Conservation (phyloP, 2,329 filamentous ascomycete species). For the Pezicula neosporulosa region DNA sequence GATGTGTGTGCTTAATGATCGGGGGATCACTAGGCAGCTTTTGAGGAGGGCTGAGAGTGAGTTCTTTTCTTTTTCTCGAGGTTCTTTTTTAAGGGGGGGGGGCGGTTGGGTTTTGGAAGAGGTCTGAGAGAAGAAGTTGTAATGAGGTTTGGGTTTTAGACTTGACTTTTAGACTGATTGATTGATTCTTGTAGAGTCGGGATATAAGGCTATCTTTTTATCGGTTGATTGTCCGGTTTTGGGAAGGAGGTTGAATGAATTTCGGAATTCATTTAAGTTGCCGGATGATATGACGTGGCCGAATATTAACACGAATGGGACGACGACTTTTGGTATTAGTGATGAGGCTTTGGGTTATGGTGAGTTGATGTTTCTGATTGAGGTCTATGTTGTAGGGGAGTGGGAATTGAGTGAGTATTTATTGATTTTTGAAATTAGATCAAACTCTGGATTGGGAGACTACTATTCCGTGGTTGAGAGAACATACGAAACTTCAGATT, state of each 20-base stretch:
- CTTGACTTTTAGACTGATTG: neutral
- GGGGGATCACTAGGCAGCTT: constrained; percentile 36
- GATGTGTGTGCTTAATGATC: constrained; percentile 48
- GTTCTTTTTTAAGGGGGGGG: neutral
- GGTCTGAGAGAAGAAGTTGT: too few species aligned
- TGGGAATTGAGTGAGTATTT: neutral
- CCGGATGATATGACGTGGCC: constrained; percentile 40
- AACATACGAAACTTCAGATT: constrained; percentile 42
- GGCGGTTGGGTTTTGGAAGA: too few species aligned
- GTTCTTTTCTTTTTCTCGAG: constrained; percentile 8
- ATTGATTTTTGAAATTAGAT: constrained; percentile 21
- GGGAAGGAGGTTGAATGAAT: constrained; percentile 49
- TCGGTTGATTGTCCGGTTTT: constrained; percentile 52
- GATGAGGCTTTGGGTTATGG: constrained; percentile 27
- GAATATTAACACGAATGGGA: constrained; percentile 34
- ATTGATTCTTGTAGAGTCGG: constrained; percentile 29
- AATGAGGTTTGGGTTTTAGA: neutral
- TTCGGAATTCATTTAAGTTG: constrained; percentile 46
- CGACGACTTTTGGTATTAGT: constrained; percentile 15
- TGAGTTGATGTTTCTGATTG: constrained; percentile 3
- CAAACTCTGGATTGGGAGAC: constrained; percentile 43
- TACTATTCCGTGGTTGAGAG: constrained; percentile 46
- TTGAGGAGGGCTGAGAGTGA: constrained; percentile 39
- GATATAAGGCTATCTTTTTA: constrained; percentile 51
- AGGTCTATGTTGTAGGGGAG: neutral